Evolutionary conservation across 495 filamentous ascomycete species (phyloP), one percentile per base, ranked within the genome.

Genomic region (Pseudotulostoma volvatum): DNA sequence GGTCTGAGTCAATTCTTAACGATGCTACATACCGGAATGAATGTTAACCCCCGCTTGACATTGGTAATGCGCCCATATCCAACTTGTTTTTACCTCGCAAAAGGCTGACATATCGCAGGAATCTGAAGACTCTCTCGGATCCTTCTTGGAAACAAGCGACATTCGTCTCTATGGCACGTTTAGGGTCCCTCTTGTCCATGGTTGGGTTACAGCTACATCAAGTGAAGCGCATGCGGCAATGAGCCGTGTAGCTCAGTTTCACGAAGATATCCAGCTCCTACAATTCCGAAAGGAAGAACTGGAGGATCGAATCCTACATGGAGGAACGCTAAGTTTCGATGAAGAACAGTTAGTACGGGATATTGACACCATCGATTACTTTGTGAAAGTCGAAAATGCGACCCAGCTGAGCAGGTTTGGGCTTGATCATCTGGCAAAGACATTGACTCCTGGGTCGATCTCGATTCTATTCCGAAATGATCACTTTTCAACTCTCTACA

Each of bases 381-480:
- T 93, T 48, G 71, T 93, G 8, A 62, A 66, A 7, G 33, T 66
- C 19, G 69, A 66, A 9, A 84, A 80, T 37, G 77, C 82, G 15
- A 95, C 90, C 0, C 90, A 97, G 48, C 66, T 96, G 3, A 95
- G 88, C 2, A 55, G 68, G 1, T 80, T 77, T 56, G 90, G 90
- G 0, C 71, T 97, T 1, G 66, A 77, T 3, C 71, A 77, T 3
- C 72, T 97, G 9, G 63, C 61, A 2, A 67, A 71, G 33, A 67
- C 59, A 4, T 55, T 94, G 33, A 57, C 63, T 9, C 80, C 84
- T 0, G 84, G 84, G 2, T 72, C 77, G 0, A 66, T 93, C 5
- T 82, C 81, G 0, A 96, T 97, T 35, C 57, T 96, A 1, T 97
- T 97, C 62, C 74, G 90, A 21, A 97, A 97, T 44, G 88, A 96